Evolutionary conservation across 805 yeast species (phyloP).

Genomic region (Hanseniaspora nectarophila): DNA sequence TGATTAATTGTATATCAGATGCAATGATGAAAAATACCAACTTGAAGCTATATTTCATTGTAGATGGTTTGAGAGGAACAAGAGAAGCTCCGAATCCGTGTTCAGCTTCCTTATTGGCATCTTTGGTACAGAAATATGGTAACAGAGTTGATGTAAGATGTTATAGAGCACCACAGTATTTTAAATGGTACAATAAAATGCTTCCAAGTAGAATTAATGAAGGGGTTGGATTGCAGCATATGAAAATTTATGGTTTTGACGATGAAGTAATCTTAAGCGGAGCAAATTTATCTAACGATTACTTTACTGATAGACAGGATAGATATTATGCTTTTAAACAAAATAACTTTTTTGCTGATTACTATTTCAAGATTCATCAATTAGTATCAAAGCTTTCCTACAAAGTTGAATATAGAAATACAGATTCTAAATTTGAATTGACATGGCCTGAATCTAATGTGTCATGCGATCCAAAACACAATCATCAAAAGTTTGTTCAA

Average conservation of each 20-base stretch:
- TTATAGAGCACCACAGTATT: conserved; percentile 79
- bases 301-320: conserved; percentile 90
- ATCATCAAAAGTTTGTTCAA: conserved; percentile 39
- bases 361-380: conserved; percentile 58
- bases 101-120: conserved; percentile 63
- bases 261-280: conserved; percentile 79
- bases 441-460: conserved; percentile 64
- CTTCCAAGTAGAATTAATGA: conserved; percentile 83
- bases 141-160: conserved; percentile 64
- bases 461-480: conserved; percentile 54
- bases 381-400: conserved; percentile 64
- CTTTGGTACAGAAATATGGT: conserved; percentile 53
- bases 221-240: conserved; percentile 86
- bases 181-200: conserved; percentile 49
- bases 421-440: conserved; percentile 41
- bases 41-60: conserved; percentile 57
- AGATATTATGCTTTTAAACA: conserved; percentile 62
- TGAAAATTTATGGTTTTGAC: conserved; percentile 94
- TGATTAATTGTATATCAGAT: conserved; percentile 47
- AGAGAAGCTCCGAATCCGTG: conserved; percentile 75
- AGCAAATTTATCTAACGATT: conserved; percentile 83
- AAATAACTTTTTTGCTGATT: conserved; percentile 47
- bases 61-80: conserved; percentile 86
- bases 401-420: conserved; percentile 39
- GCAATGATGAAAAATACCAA: conserved; percentile 51